Conservation (phyloP, 768 basidiomycete genomes). For the Lentinus brumalis region DNA sequence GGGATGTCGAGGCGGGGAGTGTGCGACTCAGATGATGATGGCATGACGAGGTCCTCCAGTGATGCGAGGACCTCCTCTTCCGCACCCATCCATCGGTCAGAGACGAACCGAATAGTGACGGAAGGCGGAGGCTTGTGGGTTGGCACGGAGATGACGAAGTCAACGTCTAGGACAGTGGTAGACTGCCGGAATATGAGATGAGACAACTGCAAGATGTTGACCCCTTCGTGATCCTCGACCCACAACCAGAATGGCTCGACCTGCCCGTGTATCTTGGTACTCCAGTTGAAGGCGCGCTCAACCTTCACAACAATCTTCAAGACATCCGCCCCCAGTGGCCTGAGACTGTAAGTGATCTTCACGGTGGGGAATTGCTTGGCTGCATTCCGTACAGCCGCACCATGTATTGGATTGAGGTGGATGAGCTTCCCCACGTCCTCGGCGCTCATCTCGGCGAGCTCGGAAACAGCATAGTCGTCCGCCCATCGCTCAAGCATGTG, state of each 20-base stretch:
- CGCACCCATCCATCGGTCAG: slow-evolving; percentile 92
- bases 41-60: slow-evolving; percentile 77
- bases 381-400: slow-evolving; percentile 72
- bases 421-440: slow-evolving; percentile 75
- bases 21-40: slow-evolving; percentile 53
- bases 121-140: slow-evolving; percentile 57
- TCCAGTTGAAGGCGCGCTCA: slow-evolving; percentile 79
- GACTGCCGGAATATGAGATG: slow-evolving; percentile 72
- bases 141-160: slow-evolving; percentile 81
- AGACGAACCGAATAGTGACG: slow-evolving; percentile 77
- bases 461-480: slow-evolving; percentile 74
- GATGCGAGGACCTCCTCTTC: slow-evolving; percentile 71
- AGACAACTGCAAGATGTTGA: slow-evolving; percentile 79
- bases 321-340: slow-evolving; percentile 83
- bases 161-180: slow-evolving; percentile 59
- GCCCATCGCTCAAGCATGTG: slow-evolving; percentile 79
- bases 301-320: slow-evolving; percentile 73
- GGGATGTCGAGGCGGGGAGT: slow-evolving; percentile 73
- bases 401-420: slow-evolving; percentile 85
- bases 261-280: slow-evolving; percentile 66
- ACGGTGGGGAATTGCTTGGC: slow-evolving; percentile 85
- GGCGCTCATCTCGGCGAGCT: slow-evolving; percentile 69
- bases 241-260: slow-evolving; percentile 94
- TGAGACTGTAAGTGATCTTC: slow-evolving; percentile 64
- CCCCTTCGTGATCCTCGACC: slow-evolving; percentile 85